phyloP scores from a whole-genome alignment of 176 grass and related monocot species.

The Carex parvula region DNA sequence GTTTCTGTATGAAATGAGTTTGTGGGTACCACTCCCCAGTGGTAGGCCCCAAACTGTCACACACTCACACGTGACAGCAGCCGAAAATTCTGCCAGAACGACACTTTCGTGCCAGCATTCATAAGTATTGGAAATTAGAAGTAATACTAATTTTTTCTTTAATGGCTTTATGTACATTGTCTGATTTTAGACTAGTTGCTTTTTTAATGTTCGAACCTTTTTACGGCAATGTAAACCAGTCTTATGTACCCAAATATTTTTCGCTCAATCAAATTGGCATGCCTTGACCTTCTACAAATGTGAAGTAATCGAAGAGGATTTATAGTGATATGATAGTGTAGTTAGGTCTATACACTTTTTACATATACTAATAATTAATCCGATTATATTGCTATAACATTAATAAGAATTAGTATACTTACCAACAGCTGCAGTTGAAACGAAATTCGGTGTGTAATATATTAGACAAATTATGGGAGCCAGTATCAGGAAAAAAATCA shows the following conservation, averaged over 20 bases:
- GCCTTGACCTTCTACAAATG: too few species aligned
- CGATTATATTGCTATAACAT: background rate
- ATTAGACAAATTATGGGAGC: background rate
- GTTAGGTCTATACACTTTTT: background rate
- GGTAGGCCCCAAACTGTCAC: too few species aligned
- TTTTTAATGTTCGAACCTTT: background rate
- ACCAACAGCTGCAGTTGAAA: background rate
- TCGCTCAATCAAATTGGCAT: background rate
- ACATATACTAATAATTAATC: background rate
- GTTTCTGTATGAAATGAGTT: too few species aligned
- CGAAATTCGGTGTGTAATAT: too few species aligned
- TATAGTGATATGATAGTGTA: too few species aligned
- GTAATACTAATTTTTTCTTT: too few species aligned
- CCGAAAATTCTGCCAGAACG: too few species aligned
- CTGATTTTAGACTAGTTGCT: background rate
- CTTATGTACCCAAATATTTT: background rate
- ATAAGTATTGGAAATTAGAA: too few species aligned
- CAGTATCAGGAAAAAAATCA: conserved; percentile 3
- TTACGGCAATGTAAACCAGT: background rate
- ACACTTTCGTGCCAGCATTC: too few species aligned
- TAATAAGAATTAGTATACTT: background rate
- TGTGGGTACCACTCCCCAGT: too few species aligned
- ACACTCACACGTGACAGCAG: too few species aligned
- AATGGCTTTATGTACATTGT: background rate
- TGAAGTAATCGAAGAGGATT: too few species aligned